Base-by-base conservation (phyloP, 495 filamentous ascomycete genomes). In the Astrothelium macrocarpum region DNA sequence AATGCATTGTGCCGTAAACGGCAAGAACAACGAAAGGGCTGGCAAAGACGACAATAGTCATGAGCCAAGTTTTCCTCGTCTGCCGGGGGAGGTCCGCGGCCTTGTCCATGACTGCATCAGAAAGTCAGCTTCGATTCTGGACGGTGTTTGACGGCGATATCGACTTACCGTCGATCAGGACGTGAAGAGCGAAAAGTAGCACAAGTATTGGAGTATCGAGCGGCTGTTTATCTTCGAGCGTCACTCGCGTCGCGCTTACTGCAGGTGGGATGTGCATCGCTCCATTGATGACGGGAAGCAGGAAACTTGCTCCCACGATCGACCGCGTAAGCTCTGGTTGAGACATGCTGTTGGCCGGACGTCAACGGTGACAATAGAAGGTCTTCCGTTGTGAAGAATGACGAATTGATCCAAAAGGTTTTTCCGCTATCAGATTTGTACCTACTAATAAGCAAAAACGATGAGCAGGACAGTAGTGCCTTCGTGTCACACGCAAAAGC, bases 21-120 rank as follows among this genome's bases (percentile, higher is more conserved):
- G 45, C 45, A 49, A 49, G 45, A 49, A 49, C 45, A 49, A 49
- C 45, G 45, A 49, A 49, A 49, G 45, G 45, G 45, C 45, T 49
- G 45, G 45, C 45, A 49, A 49, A 49, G 45, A 49, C 45, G 45
- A 49, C 45, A 49, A 49, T 49, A 49, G 45, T 49, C 45, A 49
- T 49, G 45, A 49, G 45, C 45, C 45, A 49, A 49, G 45, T 49
- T 49, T 49, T 49, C 45, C 45, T 49, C 45, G 45, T 49, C 45
- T 49, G 1, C 45, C 45, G 45, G 45, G 45, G 45, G 45, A 49
- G 45, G 45, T 49, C 45, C 45, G 45, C 45, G 45, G 45, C 45
- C 45, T 49, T 49, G 45, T 49, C 45, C 45, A 49, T 49, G 45
- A 49, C 45, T 49, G 11, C 45, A 49, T 49, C 45, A 49, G n/a